These are phyloP conservation scores for Cercospora sp. DNA, from an alignment of 2,329 filamentous ascomycete genomes.

Conservation along the genomic window DNA sequence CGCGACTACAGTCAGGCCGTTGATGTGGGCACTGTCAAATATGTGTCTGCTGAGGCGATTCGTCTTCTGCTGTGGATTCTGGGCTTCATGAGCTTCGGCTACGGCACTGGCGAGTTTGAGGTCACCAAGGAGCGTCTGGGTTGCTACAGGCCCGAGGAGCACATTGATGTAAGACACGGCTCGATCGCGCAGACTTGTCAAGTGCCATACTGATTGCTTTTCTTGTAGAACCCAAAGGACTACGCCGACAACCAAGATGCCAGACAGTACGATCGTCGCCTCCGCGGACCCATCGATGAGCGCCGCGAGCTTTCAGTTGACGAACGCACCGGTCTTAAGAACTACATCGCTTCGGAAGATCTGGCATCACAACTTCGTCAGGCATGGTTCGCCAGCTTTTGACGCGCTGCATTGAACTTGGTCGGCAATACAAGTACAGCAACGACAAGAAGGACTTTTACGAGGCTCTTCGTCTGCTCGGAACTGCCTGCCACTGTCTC, in stretches of 20 bases:
- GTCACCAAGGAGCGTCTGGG: conserved; percentile 77
- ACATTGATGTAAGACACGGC: background rate
- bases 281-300: conserved; percentile 76
- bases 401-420: conserved; percentile 73
- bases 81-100: conserved; percentile 86
- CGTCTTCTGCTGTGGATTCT: conserved; percentile 85
- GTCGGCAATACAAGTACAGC: conserved; percentile 67
- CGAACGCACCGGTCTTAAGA: conserved; percentile 64
- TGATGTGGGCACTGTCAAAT: conserved; percentile 88
- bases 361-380: conserved; percentile 78
- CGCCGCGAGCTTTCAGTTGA: conserved; percentile 76
- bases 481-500: conserved; percentile 85
- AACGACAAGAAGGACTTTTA: conserved; percentile 75
- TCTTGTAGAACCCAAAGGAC: conserved; percentile 62
- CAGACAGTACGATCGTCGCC: conserved; percentile 73
- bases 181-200: background rate
- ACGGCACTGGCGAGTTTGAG: conserved; percentile 80
- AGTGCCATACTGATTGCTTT: background rate
- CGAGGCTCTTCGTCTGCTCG: conserved; percentile 81
- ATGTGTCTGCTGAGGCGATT: conserved; percentile 86
- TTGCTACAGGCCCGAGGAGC: conserved; percentile 65
- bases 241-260: conserved; percentile 90
- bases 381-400: conserved; percentile 74
- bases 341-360: conserved; percentile 88
- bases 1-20: conserved; percentile 92